A percentile compares a stretch with the other conserved stretches of the same genome.
Evolutionary conservation across 1,139 yeast species (phyloP).

Genomic region (Suzukiozyma palmioleophila): DNA sequence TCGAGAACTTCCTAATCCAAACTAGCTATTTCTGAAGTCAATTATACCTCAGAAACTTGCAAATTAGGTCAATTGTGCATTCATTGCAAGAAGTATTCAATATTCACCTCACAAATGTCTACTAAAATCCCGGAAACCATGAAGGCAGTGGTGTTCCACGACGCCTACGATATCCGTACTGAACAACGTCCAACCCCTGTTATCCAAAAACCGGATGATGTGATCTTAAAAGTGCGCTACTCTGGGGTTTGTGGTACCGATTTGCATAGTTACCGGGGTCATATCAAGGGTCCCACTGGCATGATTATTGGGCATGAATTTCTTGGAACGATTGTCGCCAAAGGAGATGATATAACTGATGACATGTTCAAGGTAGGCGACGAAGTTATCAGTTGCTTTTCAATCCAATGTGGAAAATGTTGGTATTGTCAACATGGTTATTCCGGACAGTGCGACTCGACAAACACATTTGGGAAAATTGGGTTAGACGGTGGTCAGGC

Average conservation of each 20-base stretch:
- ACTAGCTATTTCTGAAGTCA: too few species aligned
- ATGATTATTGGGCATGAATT: conserved; percentile 52
- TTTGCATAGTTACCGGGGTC: conserved; percentile 57
- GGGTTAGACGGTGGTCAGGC: conserved; percentile 60
- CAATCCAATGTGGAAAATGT: conserved; percentile 54
- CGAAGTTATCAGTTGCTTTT: conserved; percentile 47
- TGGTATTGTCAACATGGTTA: conserved; percentile 52
- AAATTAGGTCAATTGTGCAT: too few species aligned
- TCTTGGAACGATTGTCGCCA: conserved; percentile 36
- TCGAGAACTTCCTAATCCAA: too few species aligned
- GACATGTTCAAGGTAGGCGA: conserved; percentile 37
- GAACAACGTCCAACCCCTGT: conserved; percentile 42
- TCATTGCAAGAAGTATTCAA: too few species aligned
- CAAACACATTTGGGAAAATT: conserved; percentile 52
- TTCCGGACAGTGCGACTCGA: conserved; percentile 47
- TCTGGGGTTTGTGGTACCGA: conserved; percentile 64
- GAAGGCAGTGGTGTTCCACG: conserved; percentile 57
- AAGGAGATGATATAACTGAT: conserved; percentile 28
- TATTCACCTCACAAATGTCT: neutral
- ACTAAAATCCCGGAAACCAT: conserved; percentile 22
- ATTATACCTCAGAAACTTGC: too few species aligned
- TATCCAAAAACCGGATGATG: conserved; percentile 40
- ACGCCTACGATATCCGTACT: conserved; percentile 42
- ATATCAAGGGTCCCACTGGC: conserved; percentile 33
- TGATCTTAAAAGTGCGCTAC: conserved; percentile 46